These are phyloP conservation scores for Globisporangium sylvaticum DNA, from an alignment of 352 stramenopile genomes.

Conservation along the genomic window DNA sequence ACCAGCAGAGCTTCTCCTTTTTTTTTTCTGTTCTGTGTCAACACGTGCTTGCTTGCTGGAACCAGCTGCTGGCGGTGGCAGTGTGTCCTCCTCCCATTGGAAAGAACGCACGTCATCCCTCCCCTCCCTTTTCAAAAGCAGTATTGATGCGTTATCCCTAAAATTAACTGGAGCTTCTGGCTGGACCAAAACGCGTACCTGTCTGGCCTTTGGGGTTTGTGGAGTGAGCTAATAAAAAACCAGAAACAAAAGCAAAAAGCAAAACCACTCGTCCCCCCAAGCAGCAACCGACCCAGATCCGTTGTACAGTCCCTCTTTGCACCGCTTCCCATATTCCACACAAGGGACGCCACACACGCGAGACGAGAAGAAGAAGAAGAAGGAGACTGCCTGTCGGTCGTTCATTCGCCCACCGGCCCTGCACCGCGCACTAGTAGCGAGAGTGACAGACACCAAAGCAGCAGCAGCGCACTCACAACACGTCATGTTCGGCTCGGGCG, in stretches of 20 bases:
- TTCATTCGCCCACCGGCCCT: not conserved
- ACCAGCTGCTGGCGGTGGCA: not conserved
- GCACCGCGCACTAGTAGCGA: not conserved
- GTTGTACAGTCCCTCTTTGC: constrained; percentile 3
- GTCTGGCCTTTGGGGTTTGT: not conserved
- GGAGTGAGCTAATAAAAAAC: not conserved
- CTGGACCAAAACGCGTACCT: not conserved
- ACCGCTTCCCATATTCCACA: not conserved
- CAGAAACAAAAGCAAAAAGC: not conserved
- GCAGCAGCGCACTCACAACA: not conserved
- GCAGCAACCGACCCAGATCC: not conserved
- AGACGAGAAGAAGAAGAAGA: not conserved
- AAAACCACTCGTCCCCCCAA: not conserved
- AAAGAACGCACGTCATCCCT: not conserved
- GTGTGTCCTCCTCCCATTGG: not conserved
- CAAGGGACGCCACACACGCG: not conserved
- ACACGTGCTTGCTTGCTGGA: not conserved
- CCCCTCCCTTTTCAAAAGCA: not conserved
- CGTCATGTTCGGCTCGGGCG: constrained; percentile 1
- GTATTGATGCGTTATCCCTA: not conserved
- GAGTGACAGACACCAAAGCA: not conserved
- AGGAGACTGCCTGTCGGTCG: not conserved
- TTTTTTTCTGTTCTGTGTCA: not conserved
- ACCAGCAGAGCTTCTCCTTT: no score
- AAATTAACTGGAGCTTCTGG: not conserved